These are phyloP conservation scores for Thelonectria olida DNA, from an alignment of 2,329 filamentous ascomycete genomes.

Conservation along the genomic window DNA sequence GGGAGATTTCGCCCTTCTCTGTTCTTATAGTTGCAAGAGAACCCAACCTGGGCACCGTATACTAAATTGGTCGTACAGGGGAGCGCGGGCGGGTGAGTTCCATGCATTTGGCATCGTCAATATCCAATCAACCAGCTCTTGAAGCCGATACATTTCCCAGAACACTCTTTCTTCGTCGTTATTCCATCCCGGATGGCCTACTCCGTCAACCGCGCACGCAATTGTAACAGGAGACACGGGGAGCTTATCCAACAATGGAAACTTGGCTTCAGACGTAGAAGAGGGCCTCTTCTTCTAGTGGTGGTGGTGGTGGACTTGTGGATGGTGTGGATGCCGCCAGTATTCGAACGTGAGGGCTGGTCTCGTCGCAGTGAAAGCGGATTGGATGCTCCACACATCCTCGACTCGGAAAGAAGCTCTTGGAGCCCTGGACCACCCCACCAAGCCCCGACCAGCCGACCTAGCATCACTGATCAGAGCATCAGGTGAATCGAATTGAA, in stretches of 20 bases:
- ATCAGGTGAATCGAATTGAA: conserved; percentile 35
- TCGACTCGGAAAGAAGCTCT: conserved; percentile 35
- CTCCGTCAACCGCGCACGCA: not conserved
- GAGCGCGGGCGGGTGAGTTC: conserved; percentile 23
- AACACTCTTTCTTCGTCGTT: conserved; percentile 20
- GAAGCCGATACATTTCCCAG: conserved; percentile 8
- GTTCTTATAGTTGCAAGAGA: too few species aligned
- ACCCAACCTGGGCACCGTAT: conserved; percentile 26
- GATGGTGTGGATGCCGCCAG: conserved; percentile 32
- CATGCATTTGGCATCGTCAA: conserved; percentile 15
- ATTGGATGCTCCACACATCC: conserved; percentile 40
- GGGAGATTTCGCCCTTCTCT: too few species aligned
- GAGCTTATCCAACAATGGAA: conserved; percentile 5
- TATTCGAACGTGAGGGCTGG: conserved; percentile 35
- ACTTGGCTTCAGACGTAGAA: not conserved
- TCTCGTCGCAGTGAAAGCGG: conserved; percentile 41
- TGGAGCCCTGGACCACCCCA: conserved; percentile 30
- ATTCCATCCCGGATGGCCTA: too few species aligned
- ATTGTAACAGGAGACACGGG: conserved; percentile 11
- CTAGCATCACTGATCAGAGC: conserved; percentile 21
- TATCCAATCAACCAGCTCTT: conserved; percentile 17
- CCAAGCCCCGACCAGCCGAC: conserved; percentile 36
- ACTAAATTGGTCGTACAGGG: too few species aligned
- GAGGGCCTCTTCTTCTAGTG: too few species aligned
- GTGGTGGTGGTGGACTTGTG: conserved; percentile 5